Base-by-base conservation (phyloP, 2,329 filamentous ascomycete genomes). In the Albifimbria verrucaria region DNA sequence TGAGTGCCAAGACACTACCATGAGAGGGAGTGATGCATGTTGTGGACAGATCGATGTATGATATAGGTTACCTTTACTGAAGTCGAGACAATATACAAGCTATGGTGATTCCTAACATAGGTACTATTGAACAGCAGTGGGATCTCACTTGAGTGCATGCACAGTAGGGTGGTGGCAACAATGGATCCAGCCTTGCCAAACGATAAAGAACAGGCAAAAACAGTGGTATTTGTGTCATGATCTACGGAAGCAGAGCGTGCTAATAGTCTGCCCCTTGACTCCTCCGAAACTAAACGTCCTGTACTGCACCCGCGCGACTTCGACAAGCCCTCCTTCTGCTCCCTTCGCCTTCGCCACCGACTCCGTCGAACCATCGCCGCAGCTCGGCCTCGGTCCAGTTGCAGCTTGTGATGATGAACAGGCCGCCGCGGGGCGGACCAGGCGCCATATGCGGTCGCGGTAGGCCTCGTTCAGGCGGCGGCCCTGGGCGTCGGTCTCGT, bases 351-450 rank as follows among this genome's bases (percentile, higher is more conserved):
- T 61, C 62, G n/a, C 50, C 62, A 3, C 51, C 61, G 28, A 59
- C 61, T 2, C 53, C 60, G 49, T 80, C 84, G 67, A 97, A 94
- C 92, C 93, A 97, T 17, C 72, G 73, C 55, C 80, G 77, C 63
- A 99, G 72, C 76, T 99, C 94, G 41, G 85, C 82, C 74, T 94
- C 92, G 1, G 93, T 97, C 94, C 94, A 99, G 73, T 99, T 99
- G 70, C 94, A 99, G 71, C 92, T 97, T 51, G 94, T 97, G 51
- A 99, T 83, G 55, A 97, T 72, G 62, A 97, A 82, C 22, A 90
- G 77, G 0, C 90, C 90, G 2, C 86, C 87, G 6, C 32, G 11
- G 72, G 74, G 61, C 83, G 85, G 49, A 97, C 80, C 57, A 97
- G 77, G 24, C 71, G 73, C 56, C 86, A 75, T 26, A 93, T 86